These are phyloP conservation scores for Trichophyton benhamiae DNA, from an alignment of 2,329 filamentous ascomycete genomes.

Conservation along the genomic window DNA sequence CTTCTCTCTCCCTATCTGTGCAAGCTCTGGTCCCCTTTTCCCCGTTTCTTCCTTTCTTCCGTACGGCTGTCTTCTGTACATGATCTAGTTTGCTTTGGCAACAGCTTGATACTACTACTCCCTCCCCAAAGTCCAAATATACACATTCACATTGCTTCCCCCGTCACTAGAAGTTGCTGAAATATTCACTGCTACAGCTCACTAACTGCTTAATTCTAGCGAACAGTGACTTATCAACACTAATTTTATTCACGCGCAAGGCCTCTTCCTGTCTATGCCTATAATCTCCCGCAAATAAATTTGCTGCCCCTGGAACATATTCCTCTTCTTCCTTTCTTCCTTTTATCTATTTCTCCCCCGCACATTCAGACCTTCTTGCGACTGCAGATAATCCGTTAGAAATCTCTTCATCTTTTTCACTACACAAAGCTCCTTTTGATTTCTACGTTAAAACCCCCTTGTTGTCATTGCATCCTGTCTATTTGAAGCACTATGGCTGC, in stretches of 20 bases:
- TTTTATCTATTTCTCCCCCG: constrained; percentile 16
- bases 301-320: constrained; percentile 8
- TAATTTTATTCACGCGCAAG: constrained; percentile 12
- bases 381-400: background rate
- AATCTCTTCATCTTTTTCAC: background rate
- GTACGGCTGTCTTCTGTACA: background rate
- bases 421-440: constrained; percentile 8
- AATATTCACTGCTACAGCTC: background rate
- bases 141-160: background rate
- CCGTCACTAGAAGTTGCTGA: background rate
- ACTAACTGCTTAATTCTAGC: background rate
- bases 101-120: background rate
- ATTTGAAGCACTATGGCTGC: constrained; percentile 19
- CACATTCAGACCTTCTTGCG: constrained; percentile 5
- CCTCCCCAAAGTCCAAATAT: background rate
- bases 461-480: background rate
- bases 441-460: background rate
- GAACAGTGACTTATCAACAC: background rate
- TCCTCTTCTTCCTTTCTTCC: background rate
- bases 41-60: background rate
- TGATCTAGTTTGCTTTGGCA: background rate
- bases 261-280: constrained; percentile 16
- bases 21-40: background rate
- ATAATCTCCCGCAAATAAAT: constrained; percentile 24
- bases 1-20: background rate